Evolutionary conservation across 1,139 yeast species (phyloP), one percentile per base, ranked within the genome.

Genomic region (Sugiyamaella novakii): DNA sequence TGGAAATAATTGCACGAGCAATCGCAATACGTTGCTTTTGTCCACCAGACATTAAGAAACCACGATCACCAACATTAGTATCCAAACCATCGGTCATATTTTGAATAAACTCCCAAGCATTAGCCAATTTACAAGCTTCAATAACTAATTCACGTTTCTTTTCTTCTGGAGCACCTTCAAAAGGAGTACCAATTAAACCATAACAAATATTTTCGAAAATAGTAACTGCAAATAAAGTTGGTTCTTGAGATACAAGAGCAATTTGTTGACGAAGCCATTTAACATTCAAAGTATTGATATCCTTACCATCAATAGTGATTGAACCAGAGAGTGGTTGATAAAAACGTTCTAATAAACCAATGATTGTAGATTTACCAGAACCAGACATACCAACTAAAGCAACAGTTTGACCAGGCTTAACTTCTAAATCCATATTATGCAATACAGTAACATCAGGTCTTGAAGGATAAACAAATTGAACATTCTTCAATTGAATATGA

Each of bases 351-450:
- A 89, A 68, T 43, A 89, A 69, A 5, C 88, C 80, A 1, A 91
- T 84, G 30, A 89, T 77, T 0, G 97, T 89, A 3, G 95, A 85
- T 63, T 89, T 89, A 15, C 97, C 97, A 50, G 94, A 83, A 0
- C 97, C 97, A 15, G 95, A 86, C 12, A 92, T 87, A 1, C 97
- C 97, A 12, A 88, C 96, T 47, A 89, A 77, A 62, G 96, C 92
- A 5, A 92, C 82, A 52, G 88, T 87, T 48, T 88, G 83, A 12
- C 92, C 89, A 3, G 86, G 79, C 11, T 74, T 67, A 29, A 89
- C 77, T 8, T 69, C 73, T 47, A 89, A 76, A 33, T 77, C 71
- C 60, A 89, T 76, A n/a, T 79, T 78, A 18, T 81, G 68, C 63
- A 91, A 82, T 12, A 91, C 82, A 40, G 70, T 66, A 47, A 85